Base-by-base conservation (phyloP, 148 eudicot species). In the Vaccinium corymbosum region DNA sequence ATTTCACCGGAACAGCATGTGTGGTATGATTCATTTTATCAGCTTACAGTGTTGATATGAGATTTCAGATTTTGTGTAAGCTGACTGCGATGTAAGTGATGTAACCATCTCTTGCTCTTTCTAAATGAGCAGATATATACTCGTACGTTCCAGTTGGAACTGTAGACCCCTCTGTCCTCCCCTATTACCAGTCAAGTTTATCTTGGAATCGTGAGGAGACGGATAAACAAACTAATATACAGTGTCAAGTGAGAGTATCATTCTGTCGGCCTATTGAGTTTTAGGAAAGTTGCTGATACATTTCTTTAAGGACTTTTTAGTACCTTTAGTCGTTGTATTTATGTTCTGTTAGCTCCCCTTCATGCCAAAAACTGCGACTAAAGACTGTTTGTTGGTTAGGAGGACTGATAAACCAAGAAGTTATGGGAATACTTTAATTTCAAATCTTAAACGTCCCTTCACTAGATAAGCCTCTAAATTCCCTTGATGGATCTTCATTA, bases 1-100 rank as follows among this genome's bases (percentile, higher is more conserved):
- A 84, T 91, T 88, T 84, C 68, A 72, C 71, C 91, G 89, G 55
- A 90, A 89, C 84, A 85, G 78, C 64, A 79, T 92, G 84, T 92
- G 94, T 84, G 94, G 94, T 92, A 92, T 83, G 87, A 48, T 71
- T 81, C 46, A 14, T 78, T 53, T 78, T 16, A 14, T 78, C 9
- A 14, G 38, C 38, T 12, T 46, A 49, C 12, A 12, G 77, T 16
- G 22, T 20, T 75, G 52, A 17, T 77, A 52, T 27, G 38, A 17
- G 29, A 27, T 48, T 46, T 48, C 25, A 29, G n/a, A n/a, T 52
- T 51, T 77, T 77, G 59, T 77, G 25, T 77, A 25, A 1, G 17
- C 20, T 12, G 17, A 50, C 38, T 77, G 38, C 59, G 15, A 50
- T 12, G 15, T 77, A 52, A 77, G 42, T 56, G 29, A 51, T 25